These are phyloP conservation scores for Hymenoscyphus infarciens DNA, from an alignment of 2,329 filamentous ascomycete species.

Conservation along the genomic window DNA sequence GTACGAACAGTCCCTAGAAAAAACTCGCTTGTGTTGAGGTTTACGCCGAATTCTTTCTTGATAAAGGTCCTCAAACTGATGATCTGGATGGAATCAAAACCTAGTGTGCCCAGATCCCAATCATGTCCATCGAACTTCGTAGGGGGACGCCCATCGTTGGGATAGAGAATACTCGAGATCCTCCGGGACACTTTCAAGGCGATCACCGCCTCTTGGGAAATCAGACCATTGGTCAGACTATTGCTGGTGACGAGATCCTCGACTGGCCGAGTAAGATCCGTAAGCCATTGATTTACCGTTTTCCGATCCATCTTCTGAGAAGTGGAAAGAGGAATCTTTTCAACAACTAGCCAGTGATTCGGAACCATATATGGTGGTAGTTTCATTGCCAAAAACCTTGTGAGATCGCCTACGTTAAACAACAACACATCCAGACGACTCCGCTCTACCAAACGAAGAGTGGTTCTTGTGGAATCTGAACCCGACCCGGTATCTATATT, in stretches of 20 bases:
- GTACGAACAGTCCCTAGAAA: not conserved
- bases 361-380: slow-evolving; percentile 38
- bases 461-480: not conserved
- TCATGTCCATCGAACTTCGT: not conserved
- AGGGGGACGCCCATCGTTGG: not conserved
- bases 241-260: not conserved
- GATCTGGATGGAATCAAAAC: slow-evolving; percentile 9
- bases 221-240: not conserved
- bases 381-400: slow-evolving; percentile 7
- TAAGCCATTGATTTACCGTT: slow-evolving; percentile 25
- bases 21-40: not conserved
- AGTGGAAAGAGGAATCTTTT: slow-evolving; percentile 31
- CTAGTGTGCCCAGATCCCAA: not conserved
- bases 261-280: slow-evolving; percentile 10
- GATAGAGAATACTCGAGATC: not conserved
- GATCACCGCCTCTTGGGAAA: not conserved
- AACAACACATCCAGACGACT: not conserved
- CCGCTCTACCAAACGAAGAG: slow-evolving; percentile 50
- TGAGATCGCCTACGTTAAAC: not conserved
- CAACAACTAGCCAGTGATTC: slow-evolving; percentile 34
- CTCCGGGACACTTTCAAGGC: not conserved
- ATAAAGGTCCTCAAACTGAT: slow-evolving; percentile 4
- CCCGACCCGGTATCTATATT: slow-evolving; percentile 57
- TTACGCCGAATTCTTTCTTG: not conserved
- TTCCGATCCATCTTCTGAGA: slow-evolving; percentile 39